These are phyloP conservation scores for Penicillium longicatenatum DNA, from an alignment of 495 filamentous ascomycete species.

Conservation along the genomic window DNA sequence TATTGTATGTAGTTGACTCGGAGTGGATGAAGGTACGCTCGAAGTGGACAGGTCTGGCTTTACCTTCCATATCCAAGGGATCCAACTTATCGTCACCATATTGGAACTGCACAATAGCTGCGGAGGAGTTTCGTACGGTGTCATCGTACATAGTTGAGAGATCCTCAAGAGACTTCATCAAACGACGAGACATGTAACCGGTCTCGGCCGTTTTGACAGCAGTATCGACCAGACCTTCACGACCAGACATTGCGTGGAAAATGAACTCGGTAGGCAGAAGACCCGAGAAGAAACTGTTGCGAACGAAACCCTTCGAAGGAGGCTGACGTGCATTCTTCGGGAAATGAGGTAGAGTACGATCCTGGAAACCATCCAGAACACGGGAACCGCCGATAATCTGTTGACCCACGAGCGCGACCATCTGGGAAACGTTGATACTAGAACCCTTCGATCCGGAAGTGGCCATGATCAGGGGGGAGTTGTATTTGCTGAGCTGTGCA, in stretches of 20 bases:
- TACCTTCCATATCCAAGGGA: constrained; percentile 96
- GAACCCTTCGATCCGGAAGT: constrained; percentile 95
- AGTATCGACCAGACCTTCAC: constrained; percentile 99
- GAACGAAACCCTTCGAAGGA: constrained; percentile 93
- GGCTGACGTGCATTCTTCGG: constrained; percentile 88
- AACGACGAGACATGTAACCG: constrained; percentile 95
- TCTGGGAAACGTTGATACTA: constrained; percentile 97
- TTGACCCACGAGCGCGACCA: constrained; percentile 96
- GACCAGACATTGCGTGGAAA: constrained; percentile 97
- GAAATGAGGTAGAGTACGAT: constrained; percentile 92
- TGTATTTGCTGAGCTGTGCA: constrained; percentile 82
- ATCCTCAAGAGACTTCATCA: constrained; percentile 99
- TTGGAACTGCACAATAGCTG: constrained; percentile 90
- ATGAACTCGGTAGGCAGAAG: constrained; percentile 88
- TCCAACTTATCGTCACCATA: constrained; percentile 95
- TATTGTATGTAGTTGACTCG: constrained; percentile 74
- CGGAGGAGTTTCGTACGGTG: constrained; percentile 86
- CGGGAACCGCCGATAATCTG: constrained; percentile 94
- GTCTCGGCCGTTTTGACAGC: constrained; percentile 99
- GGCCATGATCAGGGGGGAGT: constrained; percentile 95
- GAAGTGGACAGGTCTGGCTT: constrained; percentile 89
- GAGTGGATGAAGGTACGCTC: constrained; percentile 88
- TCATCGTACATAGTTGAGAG: constrained; percentile 88
- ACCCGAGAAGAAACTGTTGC: constrained; percentile 97
- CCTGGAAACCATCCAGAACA: constrained; percentile 95